phyloP scores from a whole-genome alignment of 176 grass and related monocot species.

The Cenchrus purpureus region DNA sequence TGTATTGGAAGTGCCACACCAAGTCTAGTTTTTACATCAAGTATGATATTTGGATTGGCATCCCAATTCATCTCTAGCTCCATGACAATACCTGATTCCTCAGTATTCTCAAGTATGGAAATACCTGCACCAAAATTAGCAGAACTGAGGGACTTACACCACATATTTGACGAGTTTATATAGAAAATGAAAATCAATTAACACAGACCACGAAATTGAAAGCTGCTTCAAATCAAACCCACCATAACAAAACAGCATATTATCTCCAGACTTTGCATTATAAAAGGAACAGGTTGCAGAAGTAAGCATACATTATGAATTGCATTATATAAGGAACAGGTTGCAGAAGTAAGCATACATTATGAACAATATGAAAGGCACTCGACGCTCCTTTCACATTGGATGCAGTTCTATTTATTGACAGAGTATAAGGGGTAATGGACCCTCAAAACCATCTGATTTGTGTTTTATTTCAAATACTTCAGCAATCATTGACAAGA shows the following conservation, averaged over 20 bases:
- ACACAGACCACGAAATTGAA: conserved; percentile 28
- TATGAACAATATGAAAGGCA: conserved; percentile 3
- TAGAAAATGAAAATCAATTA: conserved; percentile 33
- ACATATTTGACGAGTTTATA: conserved; percentile 20
- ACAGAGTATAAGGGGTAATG: neutral
- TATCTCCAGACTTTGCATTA: neutral
- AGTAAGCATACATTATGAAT: neutral
- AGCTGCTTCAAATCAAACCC: conserved; percentile 29
- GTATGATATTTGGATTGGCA: conserved; percentile 90
- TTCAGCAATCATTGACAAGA: neutral
- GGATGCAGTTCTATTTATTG: neutral
- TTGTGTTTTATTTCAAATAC: conserved; percentile 8
- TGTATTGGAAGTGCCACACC: conserved; percentile 94
- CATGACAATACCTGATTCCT: conserved; percentile 78
- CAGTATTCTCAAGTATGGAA: conserved; percentile 80
- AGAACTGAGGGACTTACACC: neutral
- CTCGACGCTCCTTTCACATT: neutral
- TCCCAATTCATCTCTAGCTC: conserved; percentile 98
- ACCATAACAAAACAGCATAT: conserved; percentile 3
- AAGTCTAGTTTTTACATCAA: conserved; percentile 91
- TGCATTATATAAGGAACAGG: neutral
- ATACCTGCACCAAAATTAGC: conserved; percentile 62
- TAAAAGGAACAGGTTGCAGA: neutral
- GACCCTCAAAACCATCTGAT: neutral
- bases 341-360: neutral